Percentiles rank a stretch among this genome's conserved stretches.
Evolutionary conservation across 139 green algal species (phyloP).

Genomic region (Desmodesmus armatus): DNA sequence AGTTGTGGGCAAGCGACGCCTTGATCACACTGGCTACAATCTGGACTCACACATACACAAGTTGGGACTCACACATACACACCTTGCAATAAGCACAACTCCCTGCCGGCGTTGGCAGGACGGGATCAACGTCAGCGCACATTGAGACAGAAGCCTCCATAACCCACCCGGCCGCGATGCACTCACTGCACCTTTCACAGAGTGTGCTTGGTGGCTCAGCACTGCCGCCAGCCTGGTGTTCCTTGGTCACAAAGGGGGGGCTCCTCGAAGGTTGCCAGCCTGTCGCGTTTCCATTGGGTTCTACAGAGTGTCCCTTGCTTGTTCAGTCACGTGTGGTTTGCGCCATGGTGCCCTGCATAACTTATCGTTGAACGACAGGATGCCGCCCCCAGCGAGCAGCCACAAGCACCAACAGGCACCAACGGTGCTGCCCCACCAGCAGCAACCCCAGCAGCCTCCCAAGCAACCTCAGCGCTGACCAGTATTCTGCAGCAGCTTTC

Average conservation of each 20-base stretch:
- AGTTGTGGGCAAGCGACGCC: background rate
- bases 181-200: no score
- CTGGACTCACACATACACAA: background rate
- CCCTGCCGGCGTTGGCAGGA: background rate
- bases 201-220: no score
- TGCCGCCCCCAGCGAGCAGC: background rate
- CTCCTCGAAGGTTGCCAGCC: no score
- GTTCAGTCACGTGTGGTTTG: background rate
- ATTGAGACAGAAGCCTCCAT: no score
- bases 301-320: background rate
- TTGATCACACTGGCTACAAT: background rate
- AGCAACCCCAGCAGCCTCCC: background rate
- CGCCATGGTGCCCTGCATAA: no score
- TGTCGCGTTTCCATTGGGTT: background rate
- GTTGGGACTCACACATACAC: background rate
- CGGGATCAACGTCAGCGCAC: background rate
- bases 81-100: background rate
- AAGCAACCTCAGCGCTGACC: background rate
- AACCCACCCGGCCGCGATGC: no score
- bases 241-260: no score
- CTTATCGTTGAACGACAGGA: background rate
- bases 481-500: conserved; percentile 20
- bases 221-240: no score
- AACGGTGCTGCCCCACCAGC: background rate
- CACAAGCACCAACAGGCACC: background rate